Evolutionary conservation across 805 yeast genomes (phyloP).

Genomic region (Komagataella ulmi): DNA sequence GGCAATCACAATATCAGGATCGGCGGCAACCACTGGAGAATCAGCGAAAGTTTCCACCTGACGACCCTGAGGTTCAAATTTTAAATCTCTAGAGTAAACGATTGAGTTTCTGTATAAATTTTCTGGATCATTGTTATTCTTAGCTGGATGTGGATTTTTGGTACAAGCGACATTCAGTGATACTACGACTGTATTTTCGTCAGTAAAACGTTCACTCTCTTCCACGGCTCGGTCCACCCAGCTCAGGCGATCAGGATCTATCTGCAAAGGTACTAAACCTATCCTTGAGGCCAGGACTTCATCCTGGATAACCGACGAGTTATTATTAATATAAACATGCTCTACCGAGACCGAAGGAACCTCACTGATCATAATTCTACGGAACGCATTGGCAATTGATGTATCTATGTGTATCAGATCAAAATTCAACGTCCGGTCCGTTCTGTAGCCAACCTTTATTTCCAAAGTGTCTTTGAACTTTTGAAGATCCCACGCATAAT

Average conservation of each 20-base stretch:
- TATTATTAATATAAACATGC: conserved; percentile 78
- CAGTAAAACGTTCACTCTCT: conserved; percentile 60
- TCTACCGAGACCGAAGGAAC: conserved; percentile 96
- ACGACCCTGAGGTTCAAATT: conserved; percentile 84
- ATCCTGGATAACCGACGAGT: conserved; percentile 94
- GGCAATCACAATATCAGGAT: conserved; percentile 83
- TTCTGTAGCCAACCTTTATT: conserved; percentile 50
- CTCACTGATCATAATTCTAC: conserved; percentile 94
- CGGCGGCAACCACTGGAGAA: conserved; percentile 60
- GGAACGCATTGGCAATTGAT: conserved; percentile 88
- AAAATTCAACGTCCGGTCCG: conserved; percentile 67
- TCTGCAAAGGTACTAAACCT: conserved; percentile 81
- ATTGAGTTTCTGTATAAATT: conserved; percentile 72
- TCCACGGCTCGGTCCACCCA: conserved; percentile 67
- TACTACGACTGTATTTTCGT: conserved; percentile 80
- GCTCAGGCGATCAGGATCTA: conserved; percentile 77
- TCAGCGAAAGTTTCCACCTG: conserved; percentile 62
- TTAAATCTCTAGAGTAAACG: conserved; percentile 81
- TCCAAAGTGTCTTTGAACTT: conserved; percentile 58
- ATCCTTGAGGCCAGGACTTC: conserved; percentile 94
- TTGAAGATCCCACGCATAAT: conserved; percentile 72
- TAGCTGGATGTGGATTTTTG: conserved; percentile 72
- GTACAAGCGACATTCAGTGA: conserved; percentile 75
- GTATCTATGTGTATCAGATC: conserved; percentile 83
- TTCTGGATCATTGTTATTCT: conserved; percentile 67